Base-by-base conservation (phyloP, 441 rosid genomes). In the Pelargonium citronellum region DNA sequence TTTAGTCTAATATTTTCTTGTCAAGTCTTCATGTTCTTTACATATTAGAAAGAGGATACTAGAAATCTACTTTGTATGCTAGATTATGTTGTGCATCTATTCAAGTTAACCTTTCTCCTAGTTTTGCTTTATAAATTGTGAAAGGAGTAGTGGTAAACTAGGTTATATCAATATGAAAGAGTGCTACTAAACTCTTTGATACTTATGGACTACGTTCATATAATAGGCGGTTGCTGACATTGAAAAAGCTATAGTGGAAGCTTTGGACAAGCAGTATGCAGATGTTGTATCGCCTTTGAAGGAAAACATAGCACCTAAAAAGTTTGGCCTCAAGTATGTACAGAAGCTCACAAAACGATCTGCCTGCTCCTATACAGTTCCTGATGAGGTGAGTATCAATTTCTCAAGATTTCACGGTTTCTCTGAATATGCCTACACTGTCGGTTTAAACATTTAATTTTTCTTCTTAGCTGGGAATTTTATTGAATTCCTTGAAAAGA, bases 241-340 rank as follows among this genome's bases (percentile, higher is more conserved):
- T 37, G 99, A 94, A 84, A 94, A 89, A 73, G 95, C 99, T 43
- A 79, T 85, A 41, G 86, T 94, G 75, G 99, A 94, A 79, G 90
- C 99, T 79, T 79, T 94, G 83, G 99, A 94, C 78, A 94, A 85
- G 83, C 99, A 91, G 76, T 94, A 91, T 79, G 92, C 95, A 19
- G 97, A 90, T 83, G 92, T 94, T 22, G 72, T 94, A 19, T 79
- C 96, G 66, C 97, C 99, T 67, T 74, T 94, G 75, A 94, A 91
- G 87, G 97, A 90, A 78, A 94, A 94, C 79, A 67, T 95, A 79
- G 72, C 89, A 34, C 96, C 99, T 27, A 90, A 87, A 79, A 95
- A 91, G 70, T 89, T 95, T 72, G 96, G 97, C 78, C 81, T 95
- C 73, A 95, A 90, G 76, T 95, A 91, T 79, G 94, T 95, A 58